Conservation (phyloP, 768 basidiomycete species). For the Rhizopogon salebrosus region DNA sequence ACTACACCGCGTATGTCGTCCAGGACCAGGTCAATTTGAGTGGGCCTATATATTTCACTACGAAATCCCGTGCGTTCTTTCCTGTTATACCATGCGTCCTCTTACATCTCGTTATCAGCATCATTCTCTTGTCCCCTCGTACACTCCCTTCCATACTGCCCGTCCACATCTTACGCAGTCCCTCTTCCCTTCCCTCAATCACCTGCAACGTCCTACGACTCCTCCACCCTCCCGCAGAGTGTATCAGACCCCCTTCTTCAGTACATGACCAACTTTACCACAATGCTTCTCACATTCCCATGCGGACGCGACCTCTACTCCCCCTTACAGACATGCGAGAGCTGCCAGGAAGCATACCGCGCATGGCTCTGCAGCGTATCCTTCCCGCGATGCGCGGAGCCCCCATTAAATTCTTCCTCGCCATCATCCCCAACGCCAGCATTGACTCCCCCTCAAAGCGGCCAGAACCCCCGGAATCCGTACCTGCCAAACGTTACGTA, state of each 20-base stretch:
- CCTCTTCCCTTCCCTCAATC: slow-evolving; percentile 53
- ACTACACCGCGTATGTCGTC: slow-evolving; percentile 74
- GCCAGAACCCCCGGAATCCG: slow-evolving; percentile 38
- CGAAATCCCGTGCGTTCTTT: slow-evolving; percentile 45
- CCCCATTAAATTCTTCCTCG: slow-evolving; percentile 28
- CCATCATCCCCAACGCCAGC: slow-evolving; percentile 40
- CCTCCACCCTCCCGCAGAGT: slow-evolving; percentile 41
- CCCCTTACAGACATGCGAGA: slow-evolving; percentile 68
- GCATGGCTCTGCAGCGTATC: slow-evolving; percentile 73
- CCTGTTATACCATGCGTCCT: not conserved
- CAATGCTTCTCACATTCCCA: slow-evolving; percentile 62
- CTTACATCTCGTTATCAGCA: slow-evolving; percentile 31
- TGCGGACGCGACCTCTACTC: slow-evolving; percentile 82
- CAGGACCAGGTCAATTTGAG: slow-evolving; percentile 52
- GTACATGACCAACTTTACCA: slow-evolving; percentile 70
- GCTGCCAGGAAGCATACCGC: slow-evolving; percentile 70
- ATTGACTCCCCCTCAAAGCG: slow-evolving; percentile 38
- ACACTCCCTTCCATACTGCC: slow-evolving; percentile 71
- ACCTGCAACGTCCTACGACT: slow-evolving; percentile 40
- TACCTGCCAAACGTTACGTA: slow-evolving; percentile 39
- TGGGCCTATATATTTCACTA: slow-evolving; percentile 66
- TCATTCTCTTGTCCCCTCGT: slow-evolving; percentile 67
- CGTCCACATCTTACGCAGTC: slow-evolving; percentile 60
- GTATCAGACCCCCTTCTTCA: slow-evolving; percentile 49
- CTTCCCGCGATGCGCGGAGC: slow-evolving; percentile 71